Base-by-base conservation (phyloP, 192 early-diverging fungal genomes). In the Lobulomyces angularis region DNA sequence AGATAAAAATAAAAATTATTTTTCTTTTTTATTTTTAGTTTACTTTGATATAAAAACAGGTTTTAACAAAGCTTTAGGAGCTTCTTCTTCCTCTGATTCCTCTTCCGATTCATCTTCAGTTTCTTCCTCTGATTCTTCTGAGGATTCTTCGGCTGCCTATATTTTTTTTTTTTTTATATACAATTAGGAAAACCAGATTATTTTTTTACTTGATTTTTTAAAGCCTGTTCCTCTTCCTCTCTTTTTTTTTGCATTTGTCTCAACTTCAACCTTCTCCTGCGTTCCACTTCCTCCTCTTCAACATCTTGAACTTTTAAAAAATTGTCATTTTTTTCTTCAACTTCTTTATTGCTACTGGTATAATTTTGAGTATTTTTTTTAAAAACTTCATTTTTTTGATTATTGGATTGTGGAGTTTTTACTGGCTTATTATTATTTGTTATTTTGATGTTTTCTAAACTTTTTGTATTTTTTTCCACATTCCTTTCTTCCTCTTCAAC, bases 31-130 rank as follows among this genome's bases (percentile, higher is more conserved):
- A 16, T 29, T 34, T 3, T 53, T 41, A 33, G 51, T 64, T 27
- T 80, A 82, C 81, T 87, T 95, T 50, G 87, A 79, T 31, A 93
- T 77, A 69, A 95, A 97, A 16, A 92, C 70, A 2, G 93, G 93
- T 51, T 92, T 94, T 8, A 89, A 53, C 48, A 92, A 51, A 9
- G 64, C 61, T 25, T 48, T 65, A 3, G 60, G 48, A 8, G 74
- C 59, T 14, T 72, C 60, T 25, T 68, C 64, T 35, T 88, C 88
- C 19, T 61, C 58, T 18, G 62, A 65, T 0, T 61, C 65, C 18
- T 69, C 67, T 6, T 45, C 45, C 7, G 56, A 54, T 14, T 55
- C 58, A 37, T 65, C 61, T 47, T 86, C 82, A 20, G 77, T 79
- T 23, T 69, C 72, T 3, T 70, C 67, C 17, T 73, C 70, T n/a